Percentiles rank a stretch among this genome's conserved stretches.
These are phyloP conservation scores for Ciborinia camelliae DNA, from an alignment of 2,329 filamentous ascomycete genomes.

Conservation along the genomic window DNA sequence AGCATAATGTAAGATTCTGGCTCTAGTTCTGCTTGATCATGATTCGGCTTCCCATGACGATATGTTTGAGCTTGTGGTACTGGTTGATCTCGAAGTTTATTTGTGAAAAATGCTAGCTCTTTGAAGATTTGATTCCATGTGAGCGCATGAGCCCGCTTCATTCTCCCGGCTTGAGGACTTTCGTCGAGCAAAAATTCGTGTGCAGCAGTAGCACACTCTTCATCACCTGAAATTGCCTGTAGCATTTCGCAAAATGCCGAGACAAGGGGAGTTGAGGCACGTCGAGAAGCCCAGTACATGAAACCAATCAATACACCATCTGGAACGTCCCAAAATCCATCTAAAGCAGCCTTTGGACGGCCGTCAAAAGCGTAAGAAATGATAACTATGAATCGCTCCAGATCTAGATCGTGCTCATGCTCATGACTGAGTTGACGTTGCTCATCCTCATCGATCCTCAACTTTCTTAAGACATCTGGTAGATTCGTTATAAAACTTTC, in stretches of 20 bases:
- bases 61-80: constrained; percentile 52
- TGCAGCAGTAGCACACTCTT: constrained; percentile 77
- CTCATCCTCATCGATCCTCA: constrained; percentile 87
- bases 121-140: constrained; percentile 92
- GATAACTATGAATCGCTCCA: constrained; percentile 88
- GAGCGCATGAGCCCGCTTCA: constrained; percentile 77
- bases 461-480: constrained; percentile 81
- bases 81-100: constrained; percentile 72
- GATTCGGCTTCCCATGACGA: constrained; percentile 57
- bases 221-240: constrained; percentile 78
- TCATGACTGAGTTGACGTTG: constrained; percentile 66
- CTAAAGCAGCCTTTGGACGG: constrained; percentile 74
- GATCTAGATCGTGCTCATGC: constrained; percentile 65
- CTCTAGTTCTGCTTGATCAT: constrained; percentile 72
- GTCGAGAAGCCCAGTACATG: constrained; percentile 91
- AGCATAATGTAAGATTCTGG: constrained; percentile 96
- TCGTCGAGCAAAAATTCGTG: constrained; percentile 91
- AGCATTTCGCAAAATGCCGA: constrained; percentile 97
- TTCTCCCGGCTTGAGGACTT: constrained; percentile 69
- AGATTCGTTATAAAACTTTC: constrained; percentile 94
- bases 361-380: constrained; percentile 90
- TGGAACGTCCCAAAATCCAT: constrained; percentile 83
- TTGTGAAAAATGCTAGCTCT: constrained; percentile 81
- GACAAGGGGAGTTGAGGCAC: constrained; percentile 92
- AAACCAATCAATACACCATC: constrained; percentile 95